Evolutionary conservation across 768 basidiomycete species (phyloP).

Genomic region (Naganishia friedmannii): DNA sequence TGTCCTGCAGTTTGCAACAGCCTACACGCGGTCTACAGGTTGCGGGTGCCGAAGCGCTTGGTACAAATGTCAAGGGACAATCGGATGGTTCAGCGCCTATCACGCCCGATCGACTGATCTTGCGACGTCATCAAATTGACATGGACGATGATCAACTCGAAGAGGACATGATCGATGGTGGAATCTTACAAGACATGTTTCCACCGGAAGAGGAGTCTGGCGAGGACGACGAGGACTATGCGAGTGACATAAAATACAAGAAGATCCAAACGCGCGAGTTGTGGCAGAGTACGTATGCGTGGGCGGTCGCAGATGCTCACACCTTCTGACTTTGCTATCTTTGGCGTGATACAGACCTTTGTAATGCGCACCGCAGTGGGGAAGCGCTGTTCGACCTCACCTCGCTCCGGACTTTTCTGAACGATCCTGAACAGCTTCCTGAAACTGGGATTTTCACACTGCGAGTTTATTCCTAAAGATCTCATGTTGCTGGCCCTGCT

Average conservation of each 20-base stretch:
- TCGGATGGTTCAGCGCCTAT: neutral
- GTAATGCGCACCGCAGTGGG: neutral
- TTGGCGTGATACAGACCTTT: neutral
- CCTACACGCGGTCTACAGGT: neutral
- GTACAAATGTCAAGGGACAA: neutral
- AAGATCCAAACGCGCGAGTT: neutral
- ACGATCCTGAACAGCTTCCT: slow-evolving; percentile 11
- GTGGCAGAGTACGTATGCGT: neutral
- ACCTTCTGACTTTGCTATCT: neutral
- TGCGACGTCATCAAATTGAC: neutral
- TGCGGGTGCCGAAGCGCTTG: neutral
- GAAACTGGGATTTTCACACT: neutral
- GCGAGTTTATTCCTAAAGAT: neutral
- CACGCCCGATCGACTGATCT: neutral
- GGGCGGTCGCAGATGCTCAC: neutral
- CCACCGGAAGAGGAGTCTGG: neutral
- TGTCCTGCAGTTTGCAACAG: neutral
- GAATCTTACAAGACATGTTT: neutral
- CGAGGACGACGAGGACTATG: neutral
- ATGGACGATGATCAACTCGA: neutral
- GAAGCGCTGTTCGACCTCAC: neutral
- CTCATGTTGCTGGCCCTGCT: neutral
- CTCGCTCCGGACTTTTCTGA: neutral
- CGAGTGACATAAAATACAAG: neutral
- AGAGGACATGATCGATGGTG: neutral